Evolutionary conservation across 345 rosid species (phyloP), one percentile per base, ranked within the genome.

Genomic region (Eucalyptus pauciflora): DNA sequence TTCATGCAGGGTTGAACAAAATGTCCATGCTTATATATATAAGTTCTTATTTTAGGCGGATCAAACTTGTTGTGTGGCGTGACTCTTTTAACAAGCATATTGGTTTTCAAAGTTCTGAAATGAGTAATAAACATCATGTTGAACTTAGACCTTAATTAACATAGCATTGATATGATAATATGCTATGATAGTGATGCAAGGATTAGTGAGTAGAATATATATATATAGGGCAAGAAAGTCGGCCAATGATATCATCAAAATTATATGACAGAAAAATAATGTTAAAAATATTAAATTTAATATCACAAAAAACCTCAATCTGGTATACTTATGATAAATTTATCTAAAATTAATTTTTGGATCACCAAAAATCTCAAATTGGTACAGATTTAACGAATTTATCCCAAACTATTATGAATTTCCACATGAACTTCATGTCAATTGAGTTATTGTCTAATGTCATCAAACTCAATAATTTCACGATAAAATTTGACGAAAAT

Each of bases 221-320:
- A 76, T 33, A 33, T 33, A 33, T 37, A 10, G 13, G 43, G 48
- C 46, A 76, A 71, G 13, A 71, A 71, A 71, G 81, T 33, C 33
- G 24, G 2, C 13, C 2, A 33, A 33, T 45, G 22, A 33, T 33
- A 33, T 71, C 43, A 71, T 33, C 81, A 71, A 2, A 71, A 71
- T 71, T 33, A 71, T 71, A 71, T 0, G 10, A 31, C 1, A 3
- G 31, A 16, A 13, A 69, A 16, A 69, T 16, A 69, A 33, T 31
- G 24, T 69, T 31, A 69, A 31, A 31, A 3, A 3, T 0, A 69
- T 31, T 69, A 69, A 69, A 25, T 52, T 52, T 52, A 52, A 52
- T 52, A 20, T 52, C 58, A 20, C 58, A 52, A 52, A 3, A 52
- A 52, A 52, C 58, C 0, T 0, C 22, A 52, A 52, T 20, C 2